phyloP scores from a whole-genome alignment of 2,329 filamentous ascomycete genomes.

The Lasiodiplodia theobromae region DNA sequence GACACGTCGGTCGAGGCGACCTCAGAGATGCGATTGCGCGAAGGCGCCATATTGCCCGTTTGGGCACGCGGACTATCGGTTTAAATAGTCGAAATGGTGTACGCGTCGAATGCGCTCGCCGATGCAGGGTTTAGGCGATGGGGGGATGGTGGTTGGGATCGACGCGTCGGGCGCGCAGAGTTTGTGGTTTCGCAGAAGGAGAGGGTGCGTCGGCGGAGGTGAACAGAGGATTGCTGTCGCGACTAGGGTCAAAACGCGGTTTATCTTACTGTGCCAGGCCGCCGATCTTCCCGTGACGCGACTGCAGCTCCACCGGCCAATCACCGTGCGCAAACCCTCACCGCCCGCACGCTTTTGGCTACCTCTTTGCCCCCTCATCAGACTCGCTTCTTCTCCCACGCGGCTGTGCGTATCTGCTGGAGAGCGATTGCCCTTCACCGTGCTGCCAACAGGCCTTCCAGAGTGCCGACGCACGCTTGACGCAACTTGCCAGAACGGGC shows the following conservation, averaged over 20 bases:
- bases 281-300: conserved; percentile 28
- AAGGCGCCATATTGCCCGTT: conserved; percentile 47
- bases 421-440: neutral
- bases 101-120: conserved; percentile 22
- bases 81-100: conserved; percentile 19
- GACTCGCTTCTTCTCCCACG: conserved; percentile 25
- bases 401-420: neutral
- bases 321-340: neutral
- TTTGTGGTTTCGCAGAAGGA: conserved; percentile 25
- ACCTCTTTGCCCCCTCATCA: conserved; percentile 19
- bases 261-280: conserved; percentile 22
- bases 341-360: conserved; percentile 19
- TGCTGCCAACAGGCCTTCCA: neutral
- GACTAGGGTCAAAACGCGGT: conserved; percentile 21
- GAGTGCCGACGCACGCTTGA: neutral
- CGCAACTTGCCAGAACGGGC: conserved; percentile 12
- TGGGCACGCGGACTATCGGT: conserved; percentile 28
- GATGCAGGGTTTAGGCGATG: conserved; percentile 7
- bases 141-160: conserved; percentile 26
- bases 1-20: conserved; percentile 47
- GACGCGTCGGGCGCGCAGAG: conserved; percentile 29
- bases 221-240: conserved; percentile 28
- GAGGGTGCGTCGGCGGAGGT: conserved; percentile 23
- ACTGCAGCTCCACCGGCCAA: conserved; percentile 2
- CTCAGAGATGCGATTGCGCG: conserved; percentile 42